Evolutionary conservation across 352 stramenopile species (phyloP), one percentile per base, ranked within the genome.

Genomic region (Pythium periplocum): DNA sequence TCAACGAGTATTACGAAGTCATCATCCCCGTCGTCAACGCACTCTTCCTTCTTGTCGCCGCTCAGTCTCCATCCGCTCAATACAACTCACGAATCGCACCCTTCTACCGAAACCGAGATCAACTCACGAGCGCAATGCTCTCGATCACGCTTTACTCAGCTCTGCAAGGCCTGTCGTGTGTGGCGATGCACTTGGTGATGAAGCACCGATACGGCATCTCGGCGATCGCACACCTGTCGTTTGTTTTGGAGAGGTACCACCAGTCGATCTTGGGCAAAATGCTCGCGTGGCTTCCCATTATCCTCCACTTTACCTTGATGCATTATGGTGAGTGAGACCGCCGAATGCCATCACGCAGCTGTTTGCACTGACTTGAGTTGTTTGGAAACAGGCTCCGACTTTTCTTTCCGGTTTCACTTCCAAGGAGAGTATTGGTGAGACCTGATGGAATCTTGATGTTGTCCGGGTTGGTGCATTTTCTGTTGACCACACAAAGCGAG

Each of bases 151-250:
- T 68, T 26, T 68, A 68, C 43, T 45, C 61, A 12, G 9, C 54
- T 1, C 48, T 68, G 12, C 55, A 68, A 35, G 55, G 35, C 9
- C 11, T 64, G 4, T 61, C 55, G 26, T 57, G 48, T 34, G 6
- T 63, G 2, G 57, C 46, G 1, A 62, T 63, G 52, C 49, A 66
- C 38, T 45, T 62, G 0, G 41, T 69, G 4, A 62, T 66, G 58
- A 40, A 45, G 12, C 36, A 49, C 31, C 57, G 62, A 1, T 69
- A 58, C 36, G 49, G 53, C 1, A 42, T 63, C 4, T 69, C 62
- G 12, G 57, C 62, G 7, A 17, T 39, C 17, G 48, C 53, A 32
- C 57, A 66, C 1, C 53, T 69, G 49, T 47, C 53, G 11, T 69
- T 69, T 36, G 42, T 69, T 1, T 32, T 69, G 12, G 58, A 62